phyloP scores from a whole-genome alignment of 495 filamentous ascomycete species.

The Monascus purpureus region DNA sequence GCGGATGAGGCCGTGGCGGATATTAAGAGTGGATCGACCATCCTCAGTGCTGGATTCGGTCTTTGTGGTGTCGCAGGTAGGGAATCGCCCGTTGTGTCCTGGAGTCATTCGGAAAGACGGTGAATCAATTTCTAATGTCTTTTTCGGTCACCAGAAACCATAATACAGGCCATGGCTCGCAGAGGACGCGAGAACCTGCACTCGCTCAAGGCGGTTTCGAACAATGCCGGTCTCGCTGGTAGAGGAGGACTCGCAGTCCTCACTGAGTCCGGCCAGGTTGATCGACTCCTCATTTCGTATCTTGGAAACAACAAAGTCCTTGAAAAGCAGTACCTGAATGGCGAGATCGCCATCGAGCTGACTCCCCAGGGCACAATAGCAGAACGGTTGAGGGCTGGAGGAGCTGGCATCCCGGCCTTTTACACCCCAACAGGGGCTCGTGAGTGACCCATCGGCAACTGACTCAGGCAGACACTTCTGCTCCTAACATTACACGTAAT shows the following conservation, averaged over 20 bases:
- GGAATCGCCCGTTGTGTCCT: background rate
- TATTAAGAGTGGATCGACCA: slow-evolving; percentile 55
- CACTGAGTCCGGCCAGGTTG: slow-evolving; percentile 62
- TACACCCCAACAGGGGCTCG: slow-evolving; percentile 79
- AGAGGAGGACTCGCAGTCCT: slow-evolving; percentile 66
- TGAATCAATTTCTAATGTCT: too few species aligned
- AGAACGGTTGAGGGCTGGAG: slow-evolving; percentile 70
- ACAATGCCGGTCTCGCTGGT: slow-evolving; percentile 73
- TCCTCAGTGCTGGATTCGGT: slow-evolving; percentile 75
- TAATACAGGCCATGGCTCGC: slow-evolving; percentile 62
- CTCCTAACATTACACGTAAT: background rate
- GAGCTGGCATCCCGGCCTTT: slow-evolving; percentile 80
- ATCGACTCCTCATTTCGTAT: slow-evolving; percentile 73
- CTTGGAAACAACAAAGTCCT: slow-evolving; percentile 83
- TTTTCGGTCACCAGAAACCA: slow-evolving; percentile 37
- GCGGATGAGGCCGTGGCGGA: slow-evolving; percentile 61
- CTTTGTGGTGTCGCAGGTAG: slow-evolving; percentile 69
- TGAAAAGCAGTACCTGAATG: slow-evolving; percentile 71
- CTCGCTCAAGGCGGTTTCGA: slow-evolving; percentile 72
- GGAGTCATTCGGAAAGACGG: too few species aligned
- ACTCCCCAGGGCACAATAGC: slow-evolving; percentile 85
- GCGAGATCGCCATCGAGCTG: slow-evolving; percentile 72
- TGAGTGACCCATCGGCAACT: too few species aligned
- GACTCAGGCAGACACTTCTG: too few species aligned
- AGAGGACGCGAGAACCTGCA: slow-evolving; percentile 53